Evolutionary conservation across 306 rosid species (phyloP).

Genomic region (Prunus armeniaca): DNA sequence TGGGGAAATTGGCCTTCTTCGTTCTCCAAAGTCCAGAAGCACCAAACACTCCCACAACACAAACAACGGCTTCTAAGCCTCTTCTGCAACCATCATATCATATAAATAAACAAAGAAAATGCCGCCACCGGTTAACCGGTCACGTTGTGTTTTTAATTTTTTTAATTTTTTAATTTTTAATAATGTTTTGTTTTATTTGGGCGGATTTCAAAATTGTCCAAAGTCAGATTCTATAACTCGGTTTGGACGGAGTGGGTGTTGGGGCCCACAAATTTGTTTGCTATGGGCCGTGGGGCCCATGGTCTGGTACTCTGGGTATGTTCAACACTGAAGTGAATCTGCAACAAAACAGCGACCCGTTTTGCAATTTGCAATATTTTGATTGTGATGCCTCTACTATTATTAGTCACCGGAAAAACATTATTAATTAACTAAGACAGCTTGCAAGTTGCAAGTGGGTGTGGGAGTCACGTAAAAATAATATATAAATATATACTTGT

Average conservation of each 20-base stretch:
- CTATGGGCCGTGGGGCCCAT: conserved; percentile 6
- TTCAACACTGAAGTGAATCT: background rate
- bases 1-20: background rate
- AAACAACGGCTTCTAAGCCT: background rate
- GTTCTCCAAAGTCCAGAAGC: conserved; percentile 4
- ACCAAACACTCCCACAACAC: background rate
- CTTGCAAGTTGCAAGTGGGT: background rate
- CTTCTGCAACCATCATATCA: background rate
- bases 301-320: background rate
- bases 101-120: conserved; percentile 13
- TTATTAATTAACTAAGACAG: background rate
- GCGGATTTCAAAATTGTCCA: conserved; percentile 31
- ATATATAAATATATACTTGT: too few species aligned
- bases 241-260: conserved; percentile 27
- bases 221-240: conserved; percentile 22
- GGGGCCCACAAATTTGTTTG: conserved; percentile 32
- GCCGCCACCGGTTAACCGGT: conserved; percentile 32
- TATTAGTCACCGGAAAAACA: background rate
- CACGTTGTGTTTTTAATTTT: background rate
- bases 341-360: background rate
- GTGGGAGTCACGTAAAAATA: background rate
- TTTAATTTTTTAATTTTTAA: background rate
- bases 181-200: background rate
- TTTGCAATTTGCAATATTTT: background rate
- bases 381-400: background rate